Evolutionary conservation across 2,329 filamentous ascomycete genomes (phyloP), one percentile per base, ranked within the genome.

Genomic region (Aspergillus vadensis): DNA sequence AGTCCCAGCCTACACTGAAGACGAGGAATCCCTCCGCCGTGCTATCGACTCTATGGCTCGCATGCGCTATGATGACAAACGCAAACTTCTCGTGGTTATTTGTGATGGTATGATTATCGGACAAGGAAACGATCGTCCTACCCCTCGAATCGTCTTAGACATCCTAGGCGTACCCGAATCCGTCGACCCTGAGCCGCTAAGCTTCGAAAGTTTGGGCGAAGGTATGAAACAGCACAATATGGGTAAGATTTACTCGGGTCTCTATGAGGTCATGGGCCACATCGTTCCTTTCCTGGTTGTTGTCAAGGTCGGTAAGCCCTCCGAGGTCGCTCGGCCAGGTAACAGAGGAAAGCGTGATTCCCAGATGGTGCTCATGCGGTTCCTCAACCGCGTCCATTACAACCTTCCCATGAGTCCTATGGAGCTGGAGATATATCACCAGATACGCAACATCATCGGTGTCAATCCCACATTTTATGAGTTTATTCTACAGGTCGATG

Each of bases 71-170:
- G 95, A 99, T 71, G 94, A 99, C 75, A 99, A 99, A 82, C 91
- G 95, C 72, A 99, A 99, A 82, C 84, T 99, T 25, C 94, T 99
- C 66, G 95, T 89, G 70, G 91, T 99, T 63, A 91, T 99, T 68
- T 99, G 95, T 73, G 95, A 99, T 71, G 95, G 95, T 79, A 98
- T 99, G 94, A 99, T 99, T 81, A 96, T 99, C 67, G 95, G 95
- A 71, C 93, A 97, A 80, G 95, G 95, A 72, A 99, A 99, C 78
- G 95, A 99, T 75, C 87, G 92, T 63, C 92, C 95, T 6, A 99
- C 95, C 0, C 95, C 95, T 47, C 88, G 93, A 63, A 99, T 99
- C 67, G 93, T 99, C 23, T 84, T 99, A 57, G 95, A 99, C 71
- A 99, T 99, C 81, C 84, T 99, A 5, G 95, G 95, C 65, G 95